phyloP scores from a whole-genome alignment of 495 filamentous ascomycete species.

The Choiromyces venosus region DNA sequence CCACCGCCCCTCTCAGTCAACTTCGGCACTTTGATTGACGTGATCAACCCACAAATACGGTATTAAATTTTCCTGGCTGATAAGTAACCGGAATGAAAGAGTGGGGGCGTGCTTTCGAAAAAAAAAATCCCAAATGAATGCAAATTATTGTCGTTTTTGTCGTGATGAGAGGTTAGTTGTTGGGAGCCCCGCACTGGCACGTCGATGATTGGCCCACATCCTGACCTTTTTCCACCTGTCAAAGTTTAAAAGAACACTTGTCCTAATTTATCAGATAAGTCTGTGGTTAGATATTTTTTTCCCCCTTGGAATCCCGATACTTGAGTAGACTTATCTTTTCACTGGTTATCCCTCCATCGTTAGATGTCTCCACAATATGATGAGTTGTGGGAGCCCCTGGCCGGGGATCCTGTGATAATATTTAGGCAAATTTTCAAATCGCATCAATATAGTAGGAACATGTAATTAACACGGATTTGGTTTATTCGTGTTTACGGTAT shows the following conservation, averaged over 20 bases:
- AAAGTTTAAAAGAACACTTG: background rate
- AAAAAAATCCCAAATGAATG: background rate
- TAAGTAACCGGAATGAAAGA: background rate
- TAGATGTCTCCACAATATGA: background rate
- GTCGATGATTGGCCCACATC: background rate
- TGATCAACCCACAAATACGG: background rate
- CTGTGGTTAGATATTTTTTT: background rate
- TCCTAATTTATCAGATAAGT: constrained; percentile 1
- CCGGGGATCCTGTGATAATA: background rate
- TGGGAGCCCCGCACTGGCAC: background rate
- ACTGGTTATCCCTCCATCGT: background rate
- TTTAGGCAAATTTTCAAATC: background rate
- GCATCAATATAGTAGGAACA: background rate
- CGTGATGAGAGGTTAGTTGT: background rate
- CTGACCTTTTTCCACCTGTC: background rate
- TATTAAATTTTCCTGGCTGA: background rate
- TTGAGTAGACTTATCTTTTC: background rate
- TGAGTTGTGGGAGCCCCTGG: background rate
- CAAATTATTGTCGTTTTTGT: background rate
- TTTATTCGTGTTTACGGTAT: background rate
- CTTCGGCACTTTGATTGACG: background rate
- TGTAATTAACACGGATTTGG: background rate
- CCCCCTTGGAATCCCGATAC: background rate
- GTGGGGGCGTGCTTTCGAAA: background rate
- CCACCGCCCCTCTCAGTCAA: background rate